Percentiles rank a stretch among this genome's conserved stretches.
Conservation (phyloP, 441 rosid species). For the Eutrema salsugineum region DNA sequence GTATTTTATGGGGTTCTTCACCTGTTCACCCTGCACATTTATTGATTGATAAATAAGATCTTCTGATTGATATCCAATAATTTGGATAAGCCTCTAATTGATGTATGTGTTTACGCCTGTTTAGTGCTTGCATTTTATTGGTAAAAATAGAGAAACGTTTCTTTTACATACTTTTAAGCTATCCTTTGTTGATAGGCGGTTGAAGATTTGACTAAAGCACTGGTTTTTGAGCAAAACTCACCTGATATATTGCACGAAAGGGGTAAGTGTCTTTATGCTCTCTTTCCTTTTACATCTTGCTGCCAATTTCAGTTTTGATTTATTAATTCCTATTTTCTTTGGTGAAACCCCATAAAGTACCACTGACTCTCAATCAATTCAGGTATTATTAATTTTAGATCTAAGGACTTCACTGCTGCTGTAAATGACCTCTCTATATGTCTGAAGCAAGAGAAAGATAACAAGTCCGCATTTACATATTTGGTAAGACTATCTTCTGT, state of each 20-base stretch:
- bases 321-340: background rate
- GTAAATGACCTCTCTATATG: conserved; percentile 82
- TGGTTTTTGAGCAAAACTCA: conserved; percentile 85
- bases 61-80: background rate
- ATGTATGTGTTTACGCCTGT: conserved; percentile 12
- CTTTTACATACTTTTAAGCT: conserved; percentile 19
- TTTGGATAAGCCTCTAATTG: conserved; percentile 2
- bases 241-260: conserved; percentile 95
- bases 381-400: conserved; percentile 96
- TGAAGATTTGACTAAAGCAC: conserved; percentile 86
- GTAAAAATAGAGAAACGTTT: conserved; percentile 7
- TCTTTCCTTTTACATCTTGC: background rate
- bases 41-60: background rate
- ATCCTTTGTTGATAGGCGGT: conserved; percentile 67
- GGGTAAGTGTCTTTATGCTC: conserved; percentile 49
- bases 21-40: background rate
- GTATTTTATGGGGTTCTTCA: background rate
- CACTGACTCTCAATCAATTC: conserved; percentile 36
- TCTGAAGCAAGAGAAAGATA: conserved; percentile 78
- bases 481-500: conserved; percentile 52
- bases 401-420: conserved; percentile 88
- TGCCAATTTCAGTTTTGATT: background rate
- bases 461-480: conserved; percentile 92
- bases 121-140: conserved; percentile 5
- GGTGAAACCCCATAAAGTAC: background rate